Conservation (phyloP, 352 stramenopile genomes). For the Globisporangium solare region DNA sequence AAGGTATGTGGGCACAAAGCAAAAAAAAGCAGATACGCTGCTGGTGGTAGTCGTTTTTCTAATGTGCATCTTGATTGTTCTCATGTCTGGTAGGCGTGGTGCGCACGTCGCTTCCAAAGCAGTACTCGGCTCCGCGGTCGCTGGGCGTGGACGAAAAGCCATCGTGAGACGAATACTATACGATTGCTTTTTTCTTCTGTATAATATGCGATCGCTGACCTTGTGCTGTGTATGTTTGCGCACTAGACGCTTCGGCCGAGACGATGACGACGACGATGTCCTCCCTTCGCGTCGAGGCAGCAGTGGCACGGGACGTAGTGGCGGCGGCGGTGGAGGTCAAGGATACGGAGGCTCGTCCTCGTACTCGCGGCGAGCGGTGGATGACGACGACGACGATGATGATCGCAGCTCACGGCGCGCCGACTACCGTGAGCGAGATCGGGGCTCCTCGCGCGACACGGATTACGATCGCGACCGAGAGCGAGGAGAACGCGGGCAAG, state of each 20-base stretch:
- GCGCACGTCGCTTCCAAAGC: conserved; percentile 62
- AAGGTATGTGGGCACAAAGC: conserved; percentile 28
- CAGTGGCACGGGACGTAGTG: conserved; percentile 18
- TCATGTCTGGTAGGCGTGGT: conserved; percentile 50
- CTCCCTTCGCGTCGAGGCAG: conserved; percentile 20
- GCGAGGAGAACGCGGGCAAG: neutral
- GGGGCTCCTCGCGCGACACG: neutral
- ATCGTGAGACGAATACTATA: conserved; percentile 37
- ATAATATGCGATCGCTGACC: neutral
- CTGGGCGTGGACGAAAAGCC: conserved; percentile 77
- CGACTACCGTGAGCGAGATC: conserved; percentile 13
- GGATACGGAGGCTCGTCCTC: conserved; percentile 11
- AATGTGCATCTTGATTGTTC: neutral
- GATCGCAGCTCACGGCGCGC: conserved; percentile 25
- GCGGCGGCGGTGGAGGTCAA: conserved; percentile 7
- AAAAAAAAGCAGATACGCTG: too few species aligned
- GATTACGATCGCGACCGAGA: conserved; percentile 25
- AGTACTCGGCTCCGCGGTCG: conserved; percentile 71
- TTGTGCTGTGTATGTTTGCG: neutral
- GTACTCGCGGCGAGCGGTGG: conserved; percentile 27
- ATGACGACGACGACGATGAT: conserved; percentile 51
- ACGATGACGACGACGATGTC: conserved; percentile 52
- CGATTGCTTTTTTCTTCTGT: neutral
- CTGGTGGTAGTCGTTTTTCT: neutral
- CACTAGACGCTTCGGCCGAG: conserved; percentile 63